Evolutionary conservation across 108 stramenopile species (phyloP), one percentile per base, ranked within the genome.

Genomic region (Skeletonema costatum): DNA sequence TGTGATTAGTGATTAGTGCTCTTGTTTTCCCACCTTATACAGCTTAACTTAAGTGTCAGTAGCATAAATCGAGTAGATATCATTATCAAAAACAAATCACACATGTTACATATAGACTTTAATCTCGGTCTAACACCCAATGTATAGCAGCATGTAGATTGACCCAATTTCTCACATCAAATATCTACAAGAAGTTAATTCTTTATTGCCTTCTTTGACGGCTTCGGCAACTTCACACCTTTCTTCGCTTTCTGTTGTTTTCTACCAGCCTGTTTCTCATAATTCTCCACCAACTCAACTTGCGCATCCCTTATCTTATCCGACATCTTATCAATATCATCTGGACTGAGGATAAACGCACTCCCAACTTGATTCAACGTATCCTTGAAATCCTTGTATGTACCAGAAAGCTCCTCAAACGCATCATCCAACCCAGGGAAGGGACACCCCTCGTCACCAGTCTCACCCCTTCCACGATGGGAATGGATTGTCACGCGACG

Each of bases 401-500:
- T 64, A 10, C 72, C 64, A 16, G 51, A 16, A 31, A 68, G 25
- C 21, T 80, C 53, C 53, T 56, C 53, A 10, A 25, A 56, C 10
- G 53, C 53, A 29, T 56, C 53, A 56, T 56, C 53, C 9, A 56
- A 56, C 9, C 9, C 53, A 56, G 21, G 50, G 5, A 51, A 19
- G n/a, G 50, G 50, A 6, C 50, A 56, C 29, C 53, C 71, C 60
- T 48, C 61, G 0, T 74, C 72, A 17, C 60, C 32, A 44, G 63
- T 53, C 31, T 80, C 79, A 9, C 79, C 73, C 32, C 56, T 19
- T 25, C 79, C 80, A 33, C 80, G 68, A 61, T 81, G 80, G 11
- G 73, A 68, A 66, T 81, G 80, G 48, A 81, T 75, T 32, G 67
- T 81, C 16, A 81, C 80, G 12, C 80, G 73, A 32, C 74, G 69